phyloP scores from a whole-genome alignment of 148 eudicot species.

The Suaeda aralocaspica region DNA sequence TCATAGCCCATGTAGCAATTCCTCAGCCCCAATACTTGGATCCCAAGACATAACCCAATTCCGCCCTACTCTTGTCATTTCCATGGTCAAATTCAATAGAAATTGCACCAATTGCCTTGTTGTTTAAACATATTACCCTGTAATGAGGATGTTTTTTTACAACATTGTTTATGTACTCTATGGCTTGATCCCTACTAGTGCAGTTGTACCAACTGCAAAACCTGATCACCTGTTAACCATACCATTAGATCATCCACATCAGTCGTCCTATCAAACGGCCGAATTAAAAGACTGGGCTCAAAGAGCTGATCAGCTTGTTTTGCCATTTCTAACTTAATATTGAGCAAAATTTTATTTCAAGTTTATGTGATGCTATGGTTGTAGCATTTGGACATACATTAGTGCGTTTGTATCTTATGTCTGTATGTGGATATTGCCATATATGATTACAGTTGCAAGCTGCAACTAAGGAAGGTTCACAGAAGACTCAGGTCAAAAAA shows the following conservation, averaged over 20 bases:
- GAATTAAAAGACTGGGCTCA: slow-evolving; percentile 9
- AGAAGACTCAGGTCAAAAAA: not conserved
- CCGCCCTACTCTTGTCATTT: slow-evolving; percentile 32
- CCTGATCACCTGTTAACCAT: slow-evolving; percentile 28
- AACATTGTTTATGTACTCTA: slow-evolving; percentile 27
- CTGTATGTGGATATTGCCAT: no score
- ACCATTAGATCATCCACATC: slow-evolving; percentile 28
- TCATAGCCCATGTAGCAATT: slow-evolving; percentile 43
- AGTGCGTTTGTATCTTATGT: no score
- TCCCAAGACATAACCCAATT: slow-evolving; percentile 38
- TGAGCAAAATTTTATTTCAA: not conserved
- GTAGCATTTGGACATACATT: not conserved
- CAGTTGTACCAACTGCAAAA: slow-evolving; percentile 23
- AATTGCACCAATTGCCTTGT: slow-evolving; percentile 36
- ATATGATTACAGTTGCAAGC: not conserved
- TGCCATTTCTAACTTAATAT: slow-evolving; percentile 5
- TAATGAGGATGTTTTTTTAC: slow-evolving; percentile 41
- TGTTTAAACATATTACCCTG: slow-evolving; percentile 38
- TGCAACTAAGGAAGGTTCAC: not conserved
- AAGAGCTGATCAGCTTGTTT: not conserved
- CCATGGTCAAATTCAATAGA: slow-evolving; percentile 29
- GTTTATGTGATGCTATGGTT: not conserved
- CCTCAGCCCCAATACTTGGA: slow-evolving; percentile 49
- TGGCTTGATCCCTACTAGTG: slow-evolving; percentile 30
- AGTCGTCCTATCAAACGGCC: slow-evolving; percentile 6